Base-by-base conservation (phyloP, 169 alveolate species). In the Besnoitia besnoiti region DNA sequence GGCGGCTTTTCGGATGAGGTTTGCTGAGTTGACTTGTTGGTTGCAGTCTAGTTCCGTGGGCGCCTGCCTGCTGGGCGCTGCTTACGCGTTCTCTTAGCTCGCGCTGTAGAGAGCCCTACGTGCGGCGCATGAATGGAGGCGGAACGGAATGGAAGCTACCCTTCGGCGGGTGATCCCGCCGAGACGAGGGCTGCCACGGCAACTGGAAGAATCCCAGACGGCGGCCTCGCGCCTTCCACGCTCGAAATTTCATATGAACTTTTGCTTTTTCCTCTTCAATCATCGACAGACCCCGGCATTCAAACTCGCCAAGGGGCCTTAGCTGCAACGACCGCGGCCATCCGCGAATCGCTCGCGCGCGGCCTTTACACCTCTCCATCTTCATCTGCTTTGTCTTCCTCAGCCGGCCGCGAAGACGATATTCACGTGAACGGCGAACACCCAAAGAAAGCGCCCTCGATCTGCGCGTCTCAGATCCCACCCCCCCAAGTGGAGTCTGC, bases 241-340 rank as follows among this genome's bases (percentile, higher is more conserved):
- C 61, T 77, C 14, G 87, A 77, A 24, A 21, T 77, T 1, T 77
- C 87, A 3, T 77, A 77, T 35, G 87, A 77, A 77, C 87, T 77
- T 37, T 39, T 77, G 37, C 59, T 77, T 2, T 77, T 77, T 39
- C 59, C 87, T 7, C 87, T 77, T 42, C 87, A 39, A 7, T 37
- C 49, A 7, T 77, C 50, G 30, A 77, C 87, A 24, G 87, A 77
- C 40, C 44, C 49, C 0, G 87, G 47, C 46, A n/a, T 73, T 73
- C 82, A 73, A 19, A 73, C 39, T 16, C 39, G 82, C 16, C 82
- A 73, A 37, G 16, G 16, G 21, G n/a, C 16, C 44, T 42, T 73
- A 42, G 80, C 80, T 37, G 80, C 80, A 16, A 67, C 80, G 19
- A 35, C 44, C 24, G 80, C 44, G n/a, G 46, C 44, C 12, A 24